Base-by-base conservation (phyloP, 1,139 yeast genomes). In the Yamadazyma jaroonii region DNA sequence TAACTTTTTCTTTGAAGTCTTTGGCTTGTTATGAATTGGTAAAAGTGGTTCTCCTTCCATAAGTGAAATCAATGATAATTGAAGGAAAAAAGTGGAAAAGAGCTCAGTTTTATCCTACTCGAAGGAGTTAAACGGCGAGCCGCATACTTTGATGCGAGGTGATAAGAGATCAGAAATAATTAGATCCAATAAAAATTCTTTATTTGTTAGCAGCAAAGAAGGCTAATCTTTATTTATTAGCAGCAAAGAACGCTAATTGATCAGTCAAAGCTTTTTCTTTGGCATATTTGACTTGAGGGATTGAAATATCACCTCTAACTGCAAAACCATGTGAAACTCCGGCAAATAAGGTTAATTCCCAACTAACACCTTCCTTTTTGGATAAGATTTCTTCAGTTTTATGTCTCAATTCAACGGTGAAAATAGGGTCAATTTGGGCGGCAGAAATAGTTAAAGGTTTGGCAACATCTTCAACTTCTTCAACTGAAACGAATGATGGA, bases 271-370 rank as follows among this genome's bases (percentile, higher is more conserved):
- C 70, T 67, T 81, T 84, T 48, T 84, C 87, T 59, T 76, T 80
- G 32, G 96, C 92, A 48, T 79, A 82, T 53, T 64, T 71, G 42
- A 74, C 77, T 32, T 50, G 54, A 9, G 86, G 84, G 43, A 64
- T 62, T 10, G 66, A 46, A 26, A 72, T 43, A 57, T 89, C 96
- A 42, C 94, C 96, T 62, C 84, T 82, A 31, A 76, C 80, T 14
- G 95, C 75, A 55, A 66, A 88, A 1, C 96, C 96, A 56, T 88
- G 96, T 2, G 56, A 30, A 17, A 76, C 82, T 36, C 83, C 82
- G 25, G 81, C 60, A 54, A 76, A 81, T 37, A 85, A 59, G 40
- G 79, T 77, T 27, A 83, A 55, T 58, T 77, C 79, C 65, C 77
- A 88, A 34, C 64, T 64, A 59, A 54, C 14, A 25, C 73, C 76